Evolutionary conservation across 805 yeast genomes (phyloP), one percentile per base, ranked within the genome.

Genomic region (Ogataea saltuana): DNA sequence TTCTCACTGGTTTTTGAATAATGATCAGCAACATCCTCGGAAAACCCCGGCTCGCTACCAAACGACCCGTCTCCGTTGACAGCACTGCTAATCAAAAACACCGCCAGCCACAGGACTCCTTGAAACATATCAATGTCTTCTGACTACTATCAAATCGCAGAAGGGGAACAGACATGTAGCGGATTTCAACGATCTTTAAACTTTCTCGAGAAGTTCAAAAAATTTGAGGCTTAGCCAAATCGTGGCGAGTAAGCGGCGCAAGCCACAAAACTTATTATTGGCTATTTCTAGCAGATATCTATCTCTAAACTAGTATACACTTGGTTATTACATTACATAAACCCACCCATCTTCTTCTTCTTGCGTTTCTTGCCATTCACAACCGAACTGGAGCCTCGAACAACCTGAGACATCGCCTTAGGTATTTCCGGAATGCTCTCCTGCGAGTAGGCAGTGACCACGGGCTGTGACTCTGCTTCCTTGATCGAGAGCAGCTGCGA

Each of bases 1-100:
- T 74, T 66, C 36, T 72, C 67, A 6, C 76, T 70, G 26, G 68
- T 64, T 20, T 58, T 46, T 10, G 67, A 45, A 44, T 65, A 71
- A 26, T 65, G 64, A 6, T 49, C 45, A 1, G 39, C 37, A 12
- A 55, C 23, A 4, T 42, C 48, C 12, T 49, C 43, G 13, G 41
- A 20, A 2, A 39, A 35, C 6, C 45, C 49, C 16, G 34, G 15
- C 5, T 39, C 35, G 28, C 33, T 36, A 12, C 47, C 49, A 11
- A 49, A 17, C 10, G 45, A 41, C 11, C 43, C 44, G 20, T 35
- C 42, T 22, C 40, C 37, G 12, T 20, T 13, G 6, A 21, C 44
- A 19, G 18, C 19, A 18, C 25, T 23, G 29, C 23, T 33, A 15
- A 31, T 2, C 12, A 26, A 17, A 27, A 25, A 23, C 22, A 41